These are phyloP conservation scores for Suhomyces chickasaworum DNA, from an alignment of 1,139 yeast species.

Conservation along the genomic window DNA sequence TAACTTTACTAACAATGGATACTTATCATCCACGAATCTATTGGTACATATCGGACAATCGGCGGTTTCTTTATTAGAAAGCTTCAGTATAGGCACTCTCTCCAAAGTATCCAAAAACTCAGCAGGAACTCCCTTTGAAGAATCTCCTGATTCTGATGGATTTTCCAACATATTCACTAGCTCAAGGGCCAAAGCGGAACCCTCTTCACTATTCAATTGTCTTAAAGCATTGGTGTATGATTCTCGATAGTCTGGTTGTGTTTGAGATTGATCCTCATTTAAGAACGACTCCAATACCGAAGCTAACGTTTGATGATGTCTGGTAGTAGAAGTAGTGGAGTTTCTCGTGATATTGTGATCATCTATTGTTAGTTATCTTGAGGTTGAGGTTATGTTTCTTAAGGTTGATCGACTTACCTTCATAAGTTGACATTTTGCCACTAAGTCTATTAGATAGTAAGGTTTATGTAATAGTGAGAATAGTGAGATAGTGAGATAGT, in stretches of 20 bases:
- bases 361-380: constrained; percentile 32
- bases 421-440: constrained; percentile 26
- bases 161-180: constrained; percentile 30
- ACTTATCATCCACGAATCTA: constrained; percentile 67
- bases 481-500: background rate
- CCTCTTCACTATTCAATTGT: constrained; percentile 34
- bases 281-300: constrained; percentile 40
- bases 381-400: background rate
- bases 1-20: constrained; percentile 76
- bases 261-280: constrained; percentile 16
- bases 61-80: constrained; percentile 56
- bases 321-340: constrained; percentile 16
- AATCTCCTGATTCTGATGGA: constrained; percentile 11
- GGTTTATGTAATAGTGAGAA: too few species aligned
- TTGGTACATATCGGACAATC: constrained; percentile 85
- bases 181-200: constrained; percentile 33
- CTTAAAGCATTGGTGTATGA: constrained; percentile 37
- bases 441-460: too few species aligned
- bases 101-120: constrained; percentile 75
- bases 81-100: constrained; percentile 54
- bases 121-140: constrained; percentile 60
- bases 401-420: constrained; percentile 35
- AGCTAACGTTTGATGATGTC: constrained; percentile 36
- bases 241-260: constrained; percentile 16
- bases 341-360: constrained; percentile 33